A percentile compares a stretch with the other conserved stretches of the same genome.
phyloP scores from a whole-genome alignment of 1,284 basidiomycete species.

The Cryptococcus jaspeensis region DNA sequence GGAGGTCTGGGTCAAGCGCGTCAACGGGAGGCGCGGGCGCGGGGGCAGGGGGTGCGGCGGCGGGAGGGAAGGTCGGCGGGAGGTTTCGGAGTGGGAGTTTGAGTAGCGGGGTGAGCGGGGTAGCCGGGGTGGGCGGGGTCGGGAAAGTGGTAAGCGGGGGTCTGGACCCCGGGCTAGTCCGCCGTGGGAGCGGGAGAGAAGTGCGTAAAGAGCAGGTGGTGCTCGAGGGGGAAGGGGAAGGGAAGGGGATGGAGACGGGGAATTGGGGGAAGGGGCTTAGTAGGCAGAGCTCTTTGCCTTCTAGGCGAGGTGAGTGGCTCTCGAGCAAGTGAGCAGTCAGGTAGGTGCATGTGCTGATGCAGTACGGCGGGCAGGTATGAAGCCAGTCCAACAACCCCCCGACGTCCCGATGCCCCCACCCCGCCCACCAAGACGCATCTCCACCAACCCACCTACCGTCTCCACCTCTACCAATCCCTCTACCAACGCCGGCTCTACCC shows the following conservation, averaged over 20 bases:
- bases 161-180: conserved; percentile 26
- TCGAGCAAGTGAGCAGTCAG: too few relatives aligned
- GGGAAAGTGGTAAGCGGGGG: conserved; percentile 27
- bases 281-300: conserved; percentile 45
- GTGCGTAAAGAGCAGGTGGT: conserved; percentile 34
- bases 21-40: not conserved
- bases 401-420: conserved; percentile 28
- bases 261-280: conserved; percentile 40
- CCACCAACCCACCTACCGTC: conserved; percentile 2
- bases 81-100: not conserved
- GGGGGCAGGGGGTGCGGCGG: not conserved
- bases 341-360: not conserved
- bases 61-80: too few relatives aligned
- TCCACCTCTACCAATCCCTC: conserved; percentile 13
- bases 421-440: conserved; percentile 39
- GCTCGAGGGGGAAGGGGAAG: conserved; percentile 22
- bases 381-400: conserved; percentile 6
- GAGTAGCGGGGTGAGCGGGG: not conserved
- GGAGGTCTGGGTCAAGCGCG: not conserved
- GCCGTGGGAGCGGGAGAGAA: conserved; percentile 28
- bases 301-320: conserved; percentile 39
- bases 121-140: conserved; percentile 16
- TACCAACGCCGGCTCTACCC: conserved; percentile 12
- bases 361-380: conserved; percentile 3
- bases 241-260: conserved; percentile 24